Conservation (phyloP, 441 rosid genomes). For the Pelargonium exstipulatum region DNA sequence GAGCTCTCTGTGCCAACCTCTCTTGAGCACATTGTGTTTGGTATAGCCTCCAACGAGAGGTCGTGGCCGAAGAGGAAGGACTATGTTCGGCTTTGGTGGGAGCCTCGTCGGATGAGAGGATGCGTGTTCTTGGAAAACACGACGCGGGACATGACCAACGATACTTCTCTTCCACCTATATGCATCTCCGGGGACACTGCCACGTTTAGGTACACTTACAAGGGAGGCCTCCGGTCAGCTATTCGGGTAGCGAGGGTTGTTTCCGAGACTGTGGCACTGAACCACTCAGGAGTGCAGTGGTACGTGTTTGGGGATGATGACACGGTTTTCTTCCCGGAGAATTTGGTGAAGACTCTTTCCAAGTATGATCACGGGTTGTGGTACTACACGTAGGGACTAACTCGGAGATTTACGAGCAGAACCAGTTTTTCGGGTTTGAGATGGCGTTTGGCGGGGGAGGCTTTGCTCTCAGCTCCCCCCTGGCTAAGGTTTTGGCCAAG, state of each 20-base stretch:
- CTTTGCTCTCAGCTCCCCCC: slow-evolving; percentile 67
- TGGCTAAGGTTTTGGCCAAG: slow-evolving; percentile 70
- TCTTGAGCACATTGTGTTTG: slow-evolving; percentile 60
- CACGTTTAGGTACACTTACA: slow-evolving; percentile 53
- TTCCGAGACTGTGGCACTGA: slow-evolving; percentile 52
- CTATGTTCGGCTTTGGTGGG: slow-evolving; percentile 78
- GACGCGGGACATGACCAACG: slow-evolving; percentile 21
- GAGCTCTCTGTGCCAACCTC: slow-evolving; percentile 23
- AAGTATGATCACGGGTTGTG: slow-evolving; percentile 76
- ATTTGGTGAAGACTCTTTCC: slow-evolving; percentile 64
- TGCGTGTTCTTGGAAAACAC: slow-evolving; percentile 64
- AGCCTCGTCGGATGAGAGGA: slow-evolving; percentile 54
- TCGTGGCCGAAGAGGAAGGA: slow-evolving; percentile 60
- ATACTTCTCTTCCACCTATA: slow-evolving; percentile 49
- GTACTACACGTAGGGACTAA: slow-evolving; percentile 77
- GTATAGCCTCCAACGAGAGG: slow-evolving; percentile 50
- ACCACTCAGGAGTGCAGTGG: slow-evolving; percentile 63
- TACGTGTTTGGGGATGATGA: slow-evolving; percentile 91
- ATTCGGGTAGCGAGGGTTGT: slow-evolving; percentile 73
- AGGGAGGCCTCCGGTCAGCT: slow-evolving; percentile 58
- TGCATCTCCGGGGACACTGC: slow-evolving; percentile 76
- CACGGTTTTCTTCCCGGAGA: slow-evolving; percentile 68
- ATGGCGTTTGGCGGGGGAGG: slow-evolving; percentile 94
- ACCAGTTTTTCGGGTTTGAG: slow-evolving; percentile 50
- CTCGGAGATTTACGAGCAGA: slow-evolving; percentile 67